Evolutionary conservation across 179 eudicot species (phyloP), one percentile per base, ranked within the genome.

Genomic region (Camellia oleifera): DNA sequence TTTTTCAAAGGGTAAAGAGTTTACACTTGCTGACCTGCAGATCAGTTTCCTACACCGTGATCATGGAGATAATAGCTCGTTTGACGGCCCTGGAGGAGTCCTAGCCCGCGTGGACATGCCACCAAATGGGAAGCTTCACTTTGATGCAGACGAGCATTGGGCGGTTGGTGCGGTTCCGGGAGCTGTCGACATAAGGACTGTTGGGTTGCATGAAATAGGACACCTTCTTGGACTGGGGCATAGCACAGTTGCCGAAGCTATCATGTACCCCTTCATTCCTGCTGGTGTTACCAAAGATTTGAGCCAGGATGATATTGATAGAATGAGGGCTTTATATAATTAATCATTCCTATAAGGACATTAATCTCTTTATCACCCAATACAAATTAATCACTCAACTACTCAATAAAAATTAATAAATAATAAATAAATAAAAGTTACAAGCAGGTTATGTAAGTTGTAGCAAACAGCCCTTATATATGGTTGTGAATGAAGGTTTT

Each of bases 211-310:
- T 57, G 81, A 71, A 54, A 78, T 78, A 1, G 75, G 75, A 3
- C 75, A 72, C 75, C 75, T 72, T 52, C 75, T 72, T 72, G 75
- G 75, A 12, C 75, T 72, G 20, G 61, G 61, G 17, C 77, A 74
- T 40, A 74, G 66, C 65, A 2, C 11, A 5, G 32, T 46, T 3
- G 23, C 7, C 7, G 26, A n/a, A 1, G 73, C 73, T 15, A n/a
- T 69, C 26, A 69, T 69, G 72, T 69, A 5, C 23, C 72, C 45
- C 1, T 66, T 3, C 70, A 42, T 66, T 66, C 7, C 4, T 32
- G 70, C 42, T 26, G 61, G 14, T 57, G 3, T 11, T 3, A 57
- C 61, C 61, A 57, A 57, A 57, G 61, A 15, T 57, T 57, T 57
- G 61, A 57, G 14, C 13, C 62, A 57, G 13, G 62, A 57, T 14